Evolutionary conservation across 2,329 filamentous ascomycete genomes (phyloP).

Genomic region (Fusarium mundagurra): DNA sequence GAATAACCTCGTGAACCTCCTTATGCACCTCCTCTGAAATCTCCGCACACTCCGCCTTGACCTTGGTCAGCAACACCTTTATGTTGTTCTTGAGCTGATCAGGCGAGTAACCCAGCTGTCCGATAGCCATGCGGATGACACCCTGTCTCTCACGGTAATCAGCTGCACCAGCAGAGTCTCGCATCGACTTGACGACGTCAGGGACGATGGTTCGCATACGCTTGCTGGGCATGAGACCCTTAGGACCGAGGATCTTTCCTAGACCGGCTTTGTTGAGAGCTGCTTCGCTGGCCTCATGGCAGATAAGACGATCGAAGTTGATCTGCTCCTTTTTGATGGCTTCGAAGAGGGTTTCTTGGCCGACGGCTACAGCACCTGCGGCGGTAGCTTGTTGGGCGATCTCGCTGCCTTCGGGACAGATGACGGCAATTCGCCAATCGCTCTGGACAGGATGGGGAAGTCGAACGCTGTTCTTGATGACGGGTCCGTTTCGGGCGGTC

Average conservation of each 20-base stretch:
- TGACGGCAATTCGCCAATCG: constrained; percentile 88
- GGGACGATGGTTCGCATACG: constrained; percentile 91
- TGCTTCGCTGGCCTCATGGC: constrained; percentile 79
- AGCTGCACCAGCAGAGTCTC: constrained; percentile 83
- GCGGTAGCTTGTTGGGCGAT: constrained; percentile 77
- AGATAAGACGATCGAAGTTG: constrained; percentile 89
- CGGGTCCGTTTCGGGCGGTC: constrained; percentile 84
- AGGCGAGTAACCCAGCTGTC: constrained; percentile 88
- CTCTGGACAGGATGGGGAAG: constrained; percentile 92
- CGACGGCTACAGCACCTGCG: constrained; percentile 84
- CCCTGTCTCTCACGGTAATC: constrained; percentile 89
- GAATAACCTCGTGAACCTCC: constrained; percentile 69
- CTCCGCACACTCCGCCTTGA: constrained; percentile 82
- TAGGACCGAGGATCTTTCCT: constrained; percentile 85
- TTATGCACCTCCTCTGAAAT: constrained; percentile 66
- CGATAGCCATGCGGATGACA: constrained; percentile 88
- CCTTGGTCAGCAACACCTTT: constrained; percentile 75
- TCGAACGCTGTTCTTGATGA: constrained; percentile 86
- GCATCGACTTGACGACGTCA: constrained; percentile 78
- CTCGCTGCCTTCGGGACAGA: constrained; percentile 83
- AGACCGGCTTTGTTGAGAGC: constrained; percentile 84
- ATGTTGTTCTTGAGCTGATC: constrained; percentile 88
- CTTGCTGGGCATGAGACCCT: constrained; percentile 88
- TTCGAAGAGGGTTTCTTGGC: constrained; percentile 87
- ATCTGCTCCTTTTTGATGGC: constrained; percentile 78